Base-by-base conservation (phyloP, 352 stramenopile genomes). In the Phytophthora nicotianae region DNA sequence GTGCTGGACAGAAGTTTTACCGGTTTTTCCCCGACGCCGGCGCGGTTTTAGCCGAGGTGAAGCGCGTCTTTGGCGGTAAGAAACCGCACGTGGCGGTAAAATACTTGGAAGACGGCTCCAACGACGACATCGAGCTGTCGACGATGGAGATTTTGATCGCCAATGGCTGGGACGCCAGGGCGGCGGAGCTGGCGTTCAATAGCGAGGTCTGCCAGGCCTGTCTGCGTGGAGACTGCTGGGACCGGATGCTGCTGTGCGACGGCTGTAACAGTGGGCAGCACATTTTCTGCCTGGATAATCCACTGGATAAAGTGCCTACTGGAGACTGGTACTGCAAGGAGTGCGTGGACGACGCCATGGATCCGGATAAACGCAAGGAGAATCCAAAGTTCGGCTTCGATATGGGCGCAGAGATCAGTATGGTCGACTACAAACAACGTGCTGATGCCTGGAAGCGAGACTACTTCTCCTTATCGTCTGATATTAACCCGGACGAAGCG, bases 121-220 rank as follows among this genome's bases (percentile, higher is more conserved):
- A 74, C 23, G 81, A 90, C 29, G 79, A 74, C 32, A 57, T 93
- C 5, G 80, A 93, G 43, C 33, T 89, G 19, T 62, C 77, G 4
- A 90, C 79, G 0, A 84, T 92, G 74, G 80, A 94, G 52, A 85
- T 95, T 17, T 57, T 95, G 13, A 65, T 95, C 16, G 87, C 87
- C 32, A 95, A 95, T 50, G 87, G 87, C 35, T 93, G 83, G 77
- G 68, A 91, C 32, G 68, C 74, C 2, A 70, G 82, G 5, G 74
- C 84, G 2, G 83, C 86, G 0, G 83, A 95, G 55, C 47, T 93
- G 19, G 84, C 83, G 20, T 90, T 79, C 54, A 89, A 89, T 62
- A 91, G 83, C 26, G 83, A 93, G 40, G 86, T 93, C 40, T 95
- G 86, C 29, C 86, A 95, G 59, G 79, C 75, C n/a, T 95, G 87